Percentiles rank a stretch among this genome's conserved stretches.
Evolutionary conservation across 1,284 basidiomycete species (phyloP).

Genomic region (Boletellus deceptivus): DNA sequence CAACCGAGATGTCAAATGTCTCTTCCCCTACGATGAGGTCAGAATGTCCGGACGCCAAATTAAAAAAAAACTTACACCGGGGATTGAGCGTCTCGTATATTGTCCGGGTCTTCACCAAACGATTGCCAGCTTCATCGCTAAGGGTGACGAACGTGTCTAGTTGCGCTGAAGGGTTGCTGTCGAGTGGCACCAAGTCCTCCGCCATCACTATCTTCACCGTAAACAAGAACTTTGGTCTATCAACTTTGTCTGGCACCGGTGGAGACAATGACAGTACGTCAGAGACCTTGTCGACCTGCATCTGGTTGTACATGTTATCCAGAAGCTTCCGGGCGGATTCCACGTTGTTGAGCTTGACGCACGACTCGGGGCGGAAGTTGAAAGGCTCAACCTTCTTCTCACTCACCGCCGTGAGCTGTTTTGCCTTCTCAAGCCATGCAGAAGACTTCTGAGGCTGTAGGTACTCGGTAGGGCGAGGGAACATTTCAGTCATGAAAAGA

Average conservation of each 20-base stretch:
- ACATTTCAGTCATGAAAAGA: slow-evolving; percentile 93
- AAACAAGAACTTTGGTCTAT: slow-evolving; percentile 77
- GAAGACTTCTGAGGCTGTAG: slow-evolving; percentile 81
- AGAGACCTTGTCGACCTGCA: slow-evolving; percentile 88
- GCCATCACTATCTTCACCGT: slow-evolving; percentile 92
- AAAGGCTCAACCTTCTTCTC: slow-evolving; percentile 94
- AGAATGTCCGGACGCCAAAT: background rate
- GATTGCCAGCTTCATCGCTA: slow-evolving; percentile 88
- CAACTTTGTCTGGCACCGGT: slow-evolving; percentile 66
- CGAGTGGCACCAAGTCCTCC: slow-evolving; percentile 75
- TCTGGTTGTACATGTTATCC: slow-evolving; percentile 91
- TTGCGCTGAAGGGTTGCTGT: slow-evolving; percentile 66
- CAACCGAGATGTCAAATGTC: slow-evolving; percentile 91
- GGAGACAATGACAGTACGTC: slow-evolving; percentile 61
- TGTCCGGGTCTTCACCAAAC: slow-evolving; percentile 92
- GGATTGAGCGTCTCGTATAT: slow-evolving; percentile 91
- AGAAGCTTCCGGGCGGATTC: slow-evolving; percentile 88
- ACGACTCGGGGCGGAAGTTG: slow-evolving; percentile 91
- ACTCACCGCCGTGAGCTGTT: slow-evolving; percentile 67
- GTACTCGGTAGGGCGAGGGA: slow-evolving; percentile 75
- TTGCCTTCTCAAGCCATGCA: slow-evolving; percentile 94
- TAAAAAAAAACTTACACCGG: slow-evolving; percentile 61
- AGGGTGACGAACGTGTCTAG: slow-evolving; percentile 94
- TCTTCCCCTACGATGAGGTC: slow-evolving; percentile 74
- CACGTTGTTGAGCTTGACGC: slow-evolving; percentile 97